A percentile compares a stretch with the other conserved stretches of the same genome.
Evolutionary conservation across 371 early-diverging fungal genomes (phyloP).

Genomic region (Umbelopsis sp.): DNA sequence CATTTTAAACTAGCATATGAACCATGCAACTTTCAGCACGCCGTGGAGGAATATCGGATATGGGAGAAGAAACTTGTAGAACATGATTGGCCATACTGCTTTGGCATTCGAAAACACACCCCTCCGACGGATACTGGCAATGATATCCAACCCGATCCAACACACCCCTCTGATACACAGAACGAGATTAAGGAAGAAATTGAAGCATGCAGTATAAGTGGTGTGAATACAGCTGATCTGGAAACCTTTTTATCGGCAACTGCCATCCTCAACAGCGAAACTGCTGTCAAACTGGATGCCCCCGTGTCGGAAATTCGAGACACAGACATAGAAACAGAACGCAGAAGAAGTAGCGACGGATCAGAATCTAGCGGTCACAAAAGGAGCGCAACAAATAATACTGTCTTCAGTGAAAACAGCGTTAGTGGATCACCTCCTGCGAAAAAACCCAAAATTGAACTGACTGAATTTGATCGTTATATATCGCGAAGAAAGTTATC

Average conservation of each 20-base stretch:
- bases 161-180: not conserved
- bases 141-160: slow-evolving; percentile 12
- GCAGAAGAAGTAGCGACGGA: slow-evolving; percentile 7
- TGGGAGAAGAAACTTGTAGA: slow-evolving; percentile 74
- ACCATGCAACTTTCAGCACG: slow-evolving; percentile 75
- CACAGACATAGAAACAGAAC: slow-evolving; percentile 8
- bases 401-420: not conserved
- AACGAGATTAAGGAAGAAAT: not conserved
- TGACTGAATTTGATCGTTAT: slow-evolving; percentile 22
- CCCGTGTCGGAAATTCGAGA: slow-evolving; percentile 7
- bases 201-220: slow-evolving; percentile 2
- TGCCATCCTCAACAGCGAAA: slow-evolving; percentile 1
- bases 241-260: slow-evolving; percentile 8
- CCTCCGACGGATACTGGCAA: slow-evolving; percentile 20
- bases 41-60: slow-evolving; percentile 67
- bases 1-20: slow-evolving; percentile 79
- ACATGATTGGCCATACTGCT: slow-evolving; percentile 83
- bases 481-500: slow-evolving; percentile 19
- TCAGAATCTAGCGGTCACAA: slow-evolving; percentile 7
- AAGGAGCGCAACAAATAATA: slow-evolving; percentile 2
- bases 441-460: not conserved
- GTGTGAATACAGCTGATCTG: slow-evolving; percentile 8
- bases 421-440: slow-evolving; percentile 2
- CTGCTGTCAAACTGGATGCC: not conserved
- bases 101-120: slow-evolving; percentile 52